Evolutionary conservation across 768 basidiomycete species (phyloP), one percentile per base, ranked within the genome.

Genomic region (Amanita pallidorosea): DNA sequence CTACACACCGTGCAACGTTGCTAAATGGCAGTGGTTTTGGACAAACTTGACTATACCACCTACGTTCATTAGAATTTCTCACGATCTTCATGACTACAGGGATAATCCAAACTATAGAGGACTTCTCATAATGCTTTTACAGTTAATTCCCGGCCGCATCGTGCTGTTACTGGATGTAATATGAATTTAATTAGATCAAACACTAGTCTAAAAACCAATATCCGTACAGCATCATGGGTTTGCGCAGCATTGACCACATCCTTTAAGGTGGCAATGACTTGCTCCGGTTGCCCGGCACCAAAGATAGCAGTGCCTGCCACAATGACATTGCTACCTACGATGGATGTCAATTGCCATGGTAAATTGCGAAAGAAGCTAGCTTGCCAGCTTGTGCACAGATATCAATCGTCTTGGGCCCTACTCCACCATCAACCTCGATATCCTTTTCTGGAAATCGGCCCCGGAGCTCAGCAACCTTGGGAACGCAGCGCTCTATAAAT

Each of bases 291-390:
- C n/a, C 75, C 60, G 2, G 92, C 83, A 37, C 77, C 79, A 61
- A 98, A 98, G 54, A 99, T 86, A 5, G 95, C 93, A 6, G 94
- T 97, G 11, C 96, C 96, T 11, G 96, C 94, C 25, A 99, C 96
- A 48, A 98, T 91, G 56, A 99, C 93, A 61, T 99, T 99, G 67
- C 92, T 93, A 18, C 95, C 95, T 94, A 48, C 17, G 18, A 23
- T 9, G 17, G 3, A 15, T 25, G 13, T 44, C 34, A 43, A 34
- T n/a, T 4, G 9, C 15, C 7, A n/a, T 15, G 12, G 17, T 8
- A 38, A 12, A 29, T 11, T 41, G 23, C 23, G 4, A 33, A 33
- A 41, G 15, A 5, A 9, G 12, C 5, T 50, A 12, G 57, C 67
- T 45, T 58, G 86, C 93, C 94, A 35, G 95, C 96, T 51, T 88